Percentiles rank a stretch among this genome's conserved stretches.
These are phyloP conservation scores for Amoeboaphelidium protococcarum DNA, from an alignment of 371 early-diverging fungal species.

Conservation along the genomic window DNA sequence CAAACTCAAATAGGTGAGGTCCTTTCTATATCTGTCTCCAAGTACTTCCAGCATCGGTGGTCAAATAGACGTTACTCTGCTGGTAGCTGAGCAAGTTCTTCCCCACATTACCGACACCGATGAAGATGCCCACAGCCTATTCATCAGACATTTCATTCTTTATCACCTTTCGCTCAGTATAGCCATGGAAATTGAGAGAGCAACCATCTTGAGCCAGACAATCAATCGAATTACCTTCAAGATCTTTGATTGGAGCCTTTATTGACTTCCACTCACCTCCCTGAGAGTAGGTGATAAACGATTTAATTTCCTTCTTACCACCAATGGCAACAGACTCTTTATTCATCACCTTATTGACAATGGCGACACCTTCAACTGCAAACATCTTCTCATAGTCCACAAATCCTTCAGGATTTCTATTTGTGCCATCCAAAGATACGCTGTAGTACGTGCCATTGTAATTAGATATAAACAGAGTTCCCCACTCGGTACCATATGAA, in stretches of 20 bases:
- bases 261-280: conserved; percentile 43
- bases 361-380: conserved; percentile 59
- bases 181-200: conserved; percentile 44
- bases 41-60: conserved; percentile 48
- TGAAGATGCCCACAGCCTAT: conserved; percentile 53
- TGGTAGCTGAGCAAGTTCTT: conserved; percentile 23
- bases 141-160: neutral
- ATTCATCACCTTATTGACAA: conserved; percentile 59
- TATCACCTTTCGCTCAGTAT: conserved; percentile 22
- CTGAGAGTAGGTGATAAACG: conserved; percentile 57
- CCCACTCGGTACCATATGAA: neutral
- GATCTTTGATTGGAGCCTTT: conserved; percentile 23
- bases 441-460: neutral
- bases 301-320: conserved; percentile 28
- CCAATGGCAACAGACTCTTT: conserved; percentile 12
- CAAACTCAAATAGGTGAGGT: conserved; percentile 54
- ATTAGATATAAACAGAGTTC: neutral
- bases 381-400: conserved; percentile 85
- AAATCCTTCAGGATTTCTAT: neutral
- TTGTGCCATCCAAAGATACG: neutral
- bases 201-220: conserved; percentile 10
- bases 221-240: conserved; percentile 13
- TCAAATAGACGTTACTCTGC: conserved; percentile 53
- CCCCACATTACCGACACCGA: conserved; percentile 83
- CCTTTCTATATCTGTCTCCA: conserved; percentile 43